Evolutionary conservation across 169 alveolate genomes (phyloP).

Genomic region (Plasmodium falciparum): DNA sequence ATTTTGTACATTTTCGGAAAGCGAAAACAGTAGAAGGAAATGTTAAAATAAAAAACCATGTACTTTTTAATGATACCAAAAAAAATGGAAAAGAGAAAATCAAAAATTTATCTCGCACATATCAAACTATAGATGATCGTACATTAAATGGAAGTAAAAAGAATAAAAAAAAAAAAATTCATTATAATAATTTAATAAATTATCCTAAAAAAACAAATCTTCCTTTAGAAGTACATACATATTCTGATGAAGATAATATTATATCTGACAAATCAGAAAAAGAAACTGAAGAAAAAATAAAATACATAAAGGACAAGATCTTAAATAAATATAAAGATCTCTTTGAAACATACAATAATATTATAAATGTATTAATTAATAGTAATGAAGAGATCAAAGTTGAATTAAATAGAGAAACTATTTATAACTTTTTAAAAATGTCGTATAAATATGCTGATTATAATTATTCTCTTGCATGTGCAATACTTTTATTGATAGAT

Average conservation of each 20-base stretch:
- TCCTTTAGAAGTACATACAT: not conserved
- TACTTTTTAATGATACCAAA: not conserved
- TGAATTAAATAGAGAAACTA: conserved; percentile 23
- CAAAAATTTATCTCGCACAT: not conserved
- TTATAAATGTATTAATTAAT: conserved; percentile 1
- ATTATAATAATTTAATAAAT: not conserved
- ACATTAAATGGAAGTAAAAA: not conserved
- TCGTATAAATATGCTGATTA: conserved; percentile 28
- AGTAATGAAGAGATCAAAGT: conserved; percentile 10
- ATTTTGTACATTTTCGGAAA: conserved; percentile 3
- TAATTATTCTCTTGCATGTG: conserved; percentile 29
- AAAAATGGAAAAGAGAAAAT: not conserved
- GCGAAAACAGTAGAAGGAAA: not conserved
- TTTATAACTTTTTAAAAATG: conserved; percentile 18
- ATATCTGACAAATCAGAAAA: not conserved
- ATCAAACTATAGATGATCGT: not conserved
- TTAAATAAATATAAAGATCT: conserved; percentile 36
- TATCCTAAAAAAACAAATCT: not conserved
- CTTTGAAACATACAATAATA: conserved; percentile 15
- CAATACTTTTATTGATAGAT: conserved; percentile 42
- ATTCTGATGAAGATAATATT: not conserved
- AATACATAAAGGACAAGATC: conserved; percentile 21
- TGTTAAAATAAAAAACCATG: not conserved
- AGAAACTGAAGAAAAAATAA: conserved; percentile 14
- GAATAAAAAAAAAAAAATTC: no score